These are phyloP conservation scores for Areca catechu DNA, from an alignment of 176 grass and related monocot species.

Conservation along the genomic window DNA sequence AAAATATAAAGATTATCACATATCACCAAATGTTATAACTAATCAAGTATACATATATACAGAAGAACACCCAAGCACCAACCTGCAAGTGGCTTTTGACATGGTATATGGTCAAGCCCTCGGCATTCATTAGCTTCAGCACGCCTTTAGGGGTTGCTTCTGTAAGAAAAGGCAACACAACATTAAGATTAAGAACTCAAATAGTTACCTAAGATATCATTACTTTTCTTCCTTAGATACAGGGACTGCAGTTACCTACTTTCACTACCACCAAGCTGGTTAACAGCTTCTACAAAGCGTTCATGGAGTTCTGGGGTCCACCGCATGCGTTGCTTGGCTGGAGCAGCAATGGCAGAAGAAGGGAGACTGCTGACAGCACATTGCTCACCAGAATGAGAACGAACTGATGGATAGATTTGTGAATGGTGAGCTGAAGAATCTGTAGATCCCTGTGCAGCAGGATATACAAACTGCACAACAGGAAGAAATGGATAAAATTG, in stretches of 20 bases:
- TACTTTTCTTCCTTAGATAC: neutral
- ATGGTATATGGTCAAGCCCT: slow-evolving; percentile 83
- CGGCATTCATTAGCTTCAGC: slow-evolving; percentile 77
- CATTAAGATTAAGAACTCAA: neutral
- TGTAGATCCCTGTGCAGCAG: slow-evolving; percentile 2
- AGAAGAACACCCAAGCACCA: neutral
- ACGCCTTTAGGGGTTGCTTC: slow-evolving; percentile 87
- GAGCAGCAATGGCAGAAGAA: slow-evolving; percentile 20
- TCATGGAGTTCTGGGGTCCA: slow-evolving; percentile 84
- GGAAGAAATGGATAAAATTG: too few relatives aligned
- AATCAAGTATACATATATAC: too few relatives aligned
- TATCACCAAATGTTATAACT: too few relatives aligned
- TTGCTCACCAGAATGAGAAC: slow-evolving; percentile 30
- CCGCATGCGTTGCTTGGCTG: slow-evolving; percentile 53
- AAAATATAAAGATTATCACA: neutral
- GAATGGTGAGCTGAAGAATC: slow-evolving; percentile 16
- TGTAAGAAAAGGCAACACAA: slow-evolving; percentile 18
- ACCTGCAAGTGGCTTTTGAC: slow-evolving; percentile 91
- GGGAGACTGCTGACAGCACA: slow-evolving; percentile 18
- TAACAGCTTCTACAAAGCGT: slow-evolving; percentile 62
- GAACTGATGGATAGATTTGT: slow-evolving; percentile 19
- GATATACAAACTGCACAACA: slow-evolving; percentile 28
- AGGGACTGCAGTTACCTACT: slow-evolving; percentile 30
- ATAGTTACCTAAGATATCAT: too few relatives aligned
- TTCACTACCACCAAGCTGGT: slow-evolving; percentile 68